Percentiles rank a stretch among this genome's conserved stretches.
phyloP scores from a whole-genome alignment of 306 rosid species.

The Fragaria vesca region DNA sequence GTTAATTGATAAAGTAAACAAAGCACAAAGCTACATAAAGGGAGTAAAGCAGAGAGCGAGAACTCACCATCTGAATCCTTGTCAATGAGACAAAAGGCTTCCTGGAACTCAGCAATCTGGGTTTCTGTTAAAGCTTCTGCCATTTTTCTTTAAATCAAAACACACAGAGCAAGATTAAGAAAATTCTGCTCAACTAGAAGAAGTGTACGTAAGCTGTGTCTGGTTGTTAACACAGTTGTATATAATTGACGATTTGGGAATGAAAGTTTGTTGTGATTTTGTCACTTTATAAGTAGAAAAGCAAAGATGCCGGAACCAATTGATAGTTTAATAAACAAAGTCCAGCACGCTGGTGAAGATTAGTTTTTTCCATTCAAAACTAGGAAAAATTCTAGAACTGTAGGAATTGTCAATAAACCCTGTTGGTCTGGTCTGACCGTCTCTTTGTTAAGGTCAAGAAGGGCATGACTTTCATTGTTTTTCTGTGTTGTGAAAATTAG shows the following conservation, averaged over 20 bases:
- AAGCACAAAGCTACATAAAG: neutral
- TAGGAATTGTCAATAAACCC: neutral
- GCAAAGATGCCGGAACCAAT: neutral
- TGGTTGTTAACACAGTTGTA: neutral
- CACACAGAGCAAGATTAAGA: neutral
- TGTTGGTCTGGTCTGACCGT: neutral
- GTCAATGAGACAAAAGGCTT: conserved; percentile 50
- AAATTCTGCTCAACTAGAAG: neutral
- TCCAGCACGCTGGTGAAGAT: neutral
- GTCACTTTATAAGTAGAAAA: neutral
- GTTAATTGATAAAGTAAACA: neutral
- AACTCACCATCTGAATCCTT: conserved; percentile 49
- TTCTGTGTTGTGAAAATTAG: neutral
- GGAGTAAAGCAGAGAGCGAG: neutral
- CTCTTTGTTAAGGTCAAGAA: neutral
- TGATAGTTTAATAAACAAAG: neutral
- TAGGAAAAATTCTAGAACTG: neutral
- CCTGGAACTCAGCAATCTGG: conserved; percentile 50
- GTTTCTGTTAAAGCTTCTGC: conserved; percentile 39
- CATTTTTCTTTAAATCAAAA: conserved; percentile 21
- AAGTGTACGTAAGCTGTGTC: neutral
- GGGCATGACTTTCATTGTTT: neutral
- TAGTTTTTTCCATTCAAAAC: conserved; percentile 3
- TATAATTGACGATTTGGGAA: neutral
- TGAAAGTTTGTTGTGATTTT: neutral